A percentile compares a stretch with the other conserved stretches of the same genome.
Evolutionary conservation across 2,329 filamentous ascomycete genomes (phyloP).

Genomic region (Aspergillus awamori): DNA sequence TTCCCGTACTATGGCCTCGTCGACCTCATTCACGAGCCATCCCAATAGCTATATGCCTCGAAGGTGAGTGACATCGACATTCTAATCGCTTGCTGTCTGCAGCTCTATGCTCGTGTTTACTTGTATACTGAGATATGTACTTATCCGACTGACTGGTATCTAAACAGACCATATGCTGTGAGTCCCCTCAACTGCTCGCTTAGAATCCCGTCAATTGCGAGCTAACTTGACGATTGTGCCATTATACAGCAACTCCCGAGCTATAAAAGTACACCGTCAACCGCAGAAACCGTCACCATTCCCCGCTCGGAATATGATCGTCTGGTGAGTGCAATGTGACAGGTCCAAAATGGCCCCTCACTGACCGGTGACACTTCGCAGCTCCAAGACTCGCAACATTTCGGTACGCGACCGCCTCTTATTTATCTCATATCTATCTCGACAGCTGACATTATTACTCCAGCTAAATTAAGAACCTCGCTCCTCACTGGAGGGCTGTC

Average conservation of each 20-base stretch:
- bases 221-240: slow-evolving; percentile 7
- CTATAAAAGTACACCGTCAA: slow-evolving; percentile 33
- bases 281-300: slow-evolving; percentile 55
- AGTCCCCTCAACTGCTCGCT: not conserved
- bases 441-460: slow-evolving; percentile 7
- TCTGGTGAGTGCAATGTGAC: slow-evolving; percentile 49
- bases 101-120: not conserved
- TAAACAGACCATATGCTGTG: not conserved
- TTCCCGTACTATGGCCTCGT: slow-evolving; percentile 31
- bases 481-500: slow-evolving; percentile 56
- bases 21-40: slow-evolving; percentile 61
- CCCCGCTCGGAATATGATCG: slow-evolving; percentile 63
- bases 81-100: not conserved
- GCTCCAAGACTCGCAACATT: slow-evolving; percentile 23
- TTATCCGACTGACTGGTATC: not conserved
- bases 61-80: slow-evolving; percentile 52
- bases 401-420: slow-evolving; percentile 15
- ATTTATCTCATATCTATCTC: not conserved
- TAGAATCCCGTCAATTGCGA: not conserved
- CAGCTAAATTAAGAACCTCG: slow-evolving; percentile 52
- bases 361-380: slow-evolving; percentile 9
- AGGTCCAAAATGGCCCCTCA: not conserved
- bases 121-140: not conserved
- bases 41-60: slow-evolving; percentile 65
- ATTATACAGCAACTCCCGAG: slow-evolving; percentile 30